These are phyloP conservation scores for Rubroboletus satanas DNA, from an alignment of 768 basidiomycete genomes.

Conservation along the genomic window DNA sequence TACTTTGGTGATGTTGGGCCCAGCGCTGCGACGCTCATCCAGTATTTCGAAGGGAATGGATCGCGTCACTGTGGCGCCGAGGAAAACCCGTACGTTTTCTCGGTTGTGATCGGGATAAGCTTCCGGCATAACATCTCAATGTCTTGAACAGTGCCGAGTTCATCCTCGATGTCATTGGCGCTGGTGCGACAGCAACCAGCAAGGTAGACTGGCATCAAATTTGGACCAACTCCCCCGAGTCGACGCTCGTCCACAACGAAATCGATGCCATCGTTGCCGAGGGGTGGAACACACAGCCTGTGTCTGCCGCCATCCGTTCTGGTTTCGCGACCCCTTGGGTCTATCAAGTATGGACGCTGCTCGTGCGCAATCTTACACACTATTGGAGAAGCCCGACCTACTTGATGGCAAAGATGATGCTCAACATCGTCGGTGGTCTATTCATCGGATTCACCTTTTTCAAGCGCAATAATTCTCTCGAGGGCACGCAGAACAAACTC, in stretches of 20 bases:
- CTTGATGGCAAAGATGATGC: slow-evolving; percentile 52
- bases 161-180: slow-evolving; percentile 71
- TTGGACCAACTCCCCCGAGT: slow-evolving; percentile 55
- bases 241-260: slow-evolving; percentile 32
- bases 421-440: slow-evolving; percentile 52
- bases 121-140: slow-evolving; percentile 38
- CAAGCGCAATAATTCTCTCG: slow-evolving; percentile 48
- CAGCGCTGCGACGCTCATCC: slow-evolving; percentile 56
- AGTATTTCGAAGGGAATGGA: slow-evolving; percentile 76
- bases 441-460: slow-evolving; percentile 65
- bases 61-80: slow-evolving; percentile 54
- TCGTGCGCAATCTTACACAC: slow-evolving; percentile 42
- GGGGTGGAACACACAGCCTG: slow-evolving; percentile 40
- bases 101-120: slow-evolving; percentile 38
- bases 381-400: slow-evolving; percentile 61
- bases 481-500: slow-evolving; percentile 62
- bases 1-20: slow-evolving; percentile 69
- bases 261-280: slow-evolving; percentile 47
- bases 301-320: slow-evolving; percentile 36
- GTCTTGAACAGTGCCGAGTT: slow-evolving; percentile 46
- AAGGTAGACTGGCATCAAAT: slow-evolving; percentile 54
- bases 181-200: slow-evolving; percentile 60
- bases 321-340: slow-evolving; percentile 54
- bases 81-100: slow-evolving; percentile 58
- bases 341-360: slow-evolving; percentile 43